These are phyloP conservation scores for Schwanniomyces sp. DNA, from an alignment of 805 yeast genomes.

Conservation along the genomic window DNA sequence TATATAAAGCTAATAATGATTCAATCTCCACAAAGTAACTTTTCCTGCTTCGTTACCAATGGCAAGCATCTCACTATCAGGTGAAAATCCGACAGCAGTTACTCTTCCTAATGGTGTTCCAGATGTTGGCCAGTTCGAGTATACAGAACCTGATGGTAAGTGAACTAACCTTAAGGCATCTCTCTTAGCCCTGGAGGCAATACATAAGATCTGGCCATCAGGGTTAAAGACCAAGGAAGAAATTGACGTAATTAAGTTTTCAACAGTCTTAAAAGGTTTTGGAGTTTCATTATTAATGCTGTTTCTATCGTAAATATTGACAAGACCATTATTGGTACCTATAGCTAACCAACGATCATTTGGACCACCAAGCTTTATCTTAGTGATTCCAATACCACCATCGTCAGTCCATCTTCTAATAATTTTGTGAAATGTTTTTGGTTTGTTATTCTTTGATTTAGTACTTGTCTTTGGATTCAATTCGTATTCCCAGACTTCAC, in stretches of 20 bases:
- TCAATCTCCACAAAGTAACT: constrained; percentile 84
- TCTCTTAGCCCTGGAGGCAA: constrained; percentile 80
- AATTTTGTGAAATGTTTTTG: constrained; percentile 38
- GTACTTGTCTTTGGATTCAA: constrained; percentile 12
- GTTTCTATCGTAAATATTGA: constrained; percentile 73
- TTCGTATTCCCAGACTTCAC: constrained; percentile 87
- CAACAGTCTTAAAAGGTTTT: constrained; percentile 65
- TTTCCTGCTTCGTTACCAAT: constrained; percentile 91
- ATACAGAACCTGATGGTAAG: constrained; percentile 82
- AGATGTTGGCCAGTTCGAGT: constrained; percentile 95
- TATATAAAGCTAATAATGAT: constrained; percentile 59
- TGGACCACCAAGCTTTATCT: constrained; percentile 67
- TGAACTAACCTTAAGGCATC: constrained; percentile 89
- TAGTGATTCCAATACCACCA: constrained; percentile 82
- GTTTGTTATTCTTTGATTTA: constrained; percentile 19
- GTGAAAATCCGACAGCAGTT: constrained; percentile 75
- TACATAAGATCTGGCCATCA: constrained; percentile 86
- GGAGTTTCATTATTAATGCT: constrained; percentile 18
- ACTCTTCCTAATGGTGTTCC: constrained; percentile 97
- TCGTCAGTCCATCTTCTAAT: constrained; percentile 78
- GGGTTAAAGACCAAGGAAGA: constrained; percentile 70
- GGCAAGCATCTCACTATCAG: constrained; percentile 78
- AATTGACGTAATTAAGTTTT: constrained; percentile 79
- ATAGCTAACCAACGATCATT: constrained; percentile 81
- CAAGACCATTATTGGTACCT: constrained; percentile 88